These are phyloP conservation scores for Galerina sulciceps DNA, from an alignment of 768 basidiomycete genomes.

Conservation along the genomic window DNA sequence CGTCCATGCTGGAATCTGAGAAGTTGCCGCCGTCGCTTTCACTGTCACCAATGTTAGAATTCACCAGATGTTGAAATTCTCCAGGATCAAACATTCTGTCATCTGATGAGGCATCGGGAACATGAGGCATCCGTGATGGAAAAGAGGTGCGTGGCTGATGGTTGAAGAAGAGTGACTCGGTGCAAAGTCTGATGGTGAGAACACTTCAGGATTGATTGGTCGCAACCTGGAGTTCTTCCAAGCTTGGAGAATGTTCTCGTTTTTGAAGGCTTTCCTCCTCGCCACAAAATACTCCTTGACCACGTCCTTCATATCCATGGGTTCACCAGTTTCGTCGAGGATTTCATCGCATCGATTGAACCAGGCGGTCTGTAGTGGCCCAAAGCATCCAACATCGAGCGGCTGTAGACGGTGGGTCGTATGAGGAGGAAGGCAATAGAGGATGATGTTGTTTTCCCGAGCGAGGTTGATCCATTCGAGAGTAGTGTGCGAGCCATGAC, in stretches of 20 bases:
- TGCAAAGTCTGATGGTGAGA: not conserved
- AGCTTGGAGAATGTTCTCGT: not conserved
- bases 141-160: not conserved
- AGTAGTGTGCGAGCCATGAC: constrained; percentile 45
- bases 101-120: too few species aligned
- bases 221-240: not conserved
- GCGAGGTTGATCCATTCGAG: constrained; percentile 29
- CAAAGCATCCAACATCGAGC: constrained; percentile 48
- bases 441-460: constrained; percentile 28
- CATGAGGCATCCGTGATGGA: not conserved
- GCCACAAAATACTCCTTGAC: constrained; percentile 34
- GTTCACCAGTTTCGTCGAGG: constrained; percentile 20
- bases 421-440: constrained; percentile 43
- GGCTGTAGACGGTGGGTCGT: constrained; percentile 49
- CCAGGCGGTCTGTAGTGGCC: constrained; percentile 35
- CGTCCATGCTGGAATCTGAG: too few species aligned
- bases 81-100: too few species aligned
- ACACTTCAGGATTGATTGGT: not conserved
- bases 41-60: too few species aligned
- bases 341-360: constrained; percentile 24
- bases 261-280: not conserved
- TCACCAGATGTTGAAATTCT: too few species aligned
- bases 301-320: constrained; percentile 27
- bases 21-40: too few species aligned
- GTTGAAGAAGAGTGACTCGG: not conserved